Base-by-base conservation (phyloP, 495 filamentous ascomycete genomes). In the Talaromyces proteolyticus region DNA sequence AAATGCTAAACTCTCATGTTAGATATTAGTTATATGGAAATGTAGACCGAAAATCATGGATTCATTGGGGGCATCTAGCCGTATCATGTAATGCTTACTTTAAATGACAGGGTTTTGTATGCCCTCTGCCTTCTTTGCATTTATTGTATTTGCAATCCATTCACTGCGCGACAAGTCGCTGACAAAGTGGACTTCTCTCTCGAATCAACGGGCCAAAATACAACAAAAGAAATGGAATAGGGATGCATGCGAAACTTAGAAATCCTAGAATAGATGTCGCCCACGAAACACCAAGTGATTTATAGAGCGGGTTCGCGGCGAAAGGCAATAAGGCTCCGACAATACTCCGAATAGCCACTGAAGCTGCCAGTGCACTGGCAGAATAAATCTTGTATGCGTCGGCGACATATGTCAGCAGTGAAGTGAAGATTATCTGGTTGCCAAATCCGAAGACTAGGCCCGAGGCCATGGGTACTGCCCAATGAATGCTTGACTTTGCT, bases 331-430 rank as follows among this genome's bases (percentile, higher is more conserved):
- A 65, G 0, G 84, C 84, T 0, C 83, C 87, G 18, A 85, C 72
- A 12, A 86, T 66, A 26, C 75, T 79, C 1, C 87, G 72, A 23
- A 76, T 64, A 43, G 77, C 79, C 0, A 76, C 77, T 0, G 82
- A 76, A 0, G 84, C 85, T 0, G 87, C 85, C 56, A 86, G 71
- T 1, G 87, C 87, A 17, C 73, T 79, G 3, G 87, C 87, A 1
- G 87, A 70, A 29, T 81, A 89, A 46, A 85, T 78, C 45, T 79
- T 77, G 63, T 91, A 90, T 8, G 86, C 86, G 57, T 91, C 87
- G 10, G 85, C 83, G 39, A 91, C 70, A 51, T 91, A 91, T 53
- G 88, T 91, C 8, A 90, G 64, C 21, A 86, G 75, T 0, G 82
- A 79, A 38, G 83, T 82, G 61, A 88, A 89, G 16, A 82, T 77